Evolutionary conservation across 495 filamentous ascomycete genomes (phyloP).

Genomic region (Daldinia bambusicola): DNA sequence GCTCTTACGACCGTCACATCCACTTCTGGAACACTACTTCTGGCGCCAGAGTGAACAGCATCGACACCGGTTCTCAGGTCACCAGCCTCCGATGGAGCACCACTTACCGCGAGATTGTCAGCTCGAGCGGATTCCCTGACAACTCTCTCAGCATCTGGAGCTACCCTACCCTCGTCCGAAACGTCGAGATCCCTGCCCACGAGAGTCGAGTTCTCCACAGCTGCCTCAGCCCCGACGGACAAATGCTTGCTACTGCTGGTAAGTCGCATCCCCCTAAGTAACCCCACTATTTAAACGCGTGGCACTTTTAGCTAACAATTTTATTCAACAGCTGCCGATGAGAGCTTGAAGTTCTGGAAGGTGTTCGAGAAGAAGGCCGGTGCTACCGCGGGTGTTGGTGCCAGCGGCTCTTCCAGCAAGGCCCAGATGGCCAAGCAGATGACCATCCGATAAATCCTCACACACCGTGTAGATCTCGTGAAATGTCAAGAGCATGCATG

Average conservation of each 20-base stretch:
- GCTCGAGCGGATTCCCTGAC: conserved; percentile 96
- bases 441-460: conserved; percentile 82
- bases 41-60: conserved; percentile 96
- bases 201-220: conserved; percentile 96
- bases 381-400: conserved; percentile 65
- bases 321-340: conserved; percentile 75
- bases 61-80: conserved; percentile 97
- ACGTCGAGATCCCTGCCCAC: conserved; percentile 98
- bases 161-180: conserved; percentile 95
- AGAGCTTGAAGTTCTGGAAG: conserved; percentile 99
- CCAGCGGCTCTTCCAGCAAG: conserved; percentile 63
- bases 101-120: conserved; percentile 96
- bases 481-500: conserved; percentile 43
- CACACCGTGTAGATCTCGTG: conserved; percentile 25
- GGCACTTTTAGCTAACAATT: conserved; percentile 31
- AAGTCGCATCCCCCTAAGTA: conserved; percentile 33
- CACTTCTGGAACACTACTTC: conserved; percentile 99
- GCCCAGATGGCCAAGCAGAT: conserved; percentile 89
- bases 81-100: conserved; percentile 95
- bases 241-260: conserved; percentile 94
- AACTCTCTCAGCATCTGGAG: conserved; percentile 99
- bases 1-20: conserved; percentile 95
- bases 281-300: neutral
- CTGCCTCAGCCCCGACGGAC: conserved; percentile 93
- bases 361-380: conserved; percentile 97